Base-by-base conservation (phyloP, 768 basidiomycete species). In the Amanita muscaria region DNA sequence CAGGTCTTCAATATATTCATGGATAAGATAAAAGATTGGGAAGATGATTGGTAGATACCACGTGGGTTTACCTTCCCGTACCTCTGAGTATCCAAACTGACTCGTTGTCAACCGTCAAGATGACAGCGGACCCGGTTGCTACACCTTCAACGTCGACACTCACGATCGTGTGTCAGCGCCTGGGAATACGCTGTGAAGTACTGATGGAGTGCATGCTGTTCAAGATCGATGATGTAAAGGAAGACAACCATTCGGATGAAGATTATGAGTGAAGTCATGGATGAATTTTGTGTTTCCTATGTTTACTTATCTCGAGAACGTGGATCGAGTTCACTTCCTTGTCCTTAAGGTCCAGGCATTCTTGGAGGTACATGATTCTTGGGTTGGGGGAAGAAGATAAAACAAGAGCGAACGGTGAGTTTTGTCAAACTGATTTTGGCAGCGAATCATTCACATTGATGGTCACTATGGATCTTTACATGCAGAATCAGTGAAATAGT, bases 31-130 rank as follows among this genome's bases (percentile, higher is more conserved):
- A n/a, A n/a, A n/a, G 53, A 79, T 99, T 46, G 94, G 93, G 2
- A 88, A 89, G 61, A 85, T 89, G 0, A 85, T 99, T 36, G 94
- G 94, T 32, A 89, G 83, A 55, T 93, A 98, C 56, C 87, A 90
- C 67, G 83, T 82, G 53, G 38, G 68, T 51, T 36, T 32, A 3
- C 15, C 1, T 25, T 22, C 38, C 21, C 27, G 14, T 41, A n/a
- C n/a, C n/a, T n/a, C n/a, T n/a, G 22, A 21, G 74, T 50, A 65
- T 80, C 33, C 52, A 51, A 7, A 48, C 24, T 2, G 24, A 29
- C 6, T 37, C n/a, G n/a, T n/a, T 16, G n/a, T 21, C 32, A 19
- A 18, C 12, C 12, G 3, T 12, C 14, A 37, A 38, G 8, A 32
- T 38, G n/a, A 27, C 44, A 9, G 30, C 41, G 7, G n/a, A 42